These are phyloP conservation scores for Xylaria bambusicola DNA, from an alignment of 495 filamentous ascomycete species.

Conservation along the genomic window DNA sequence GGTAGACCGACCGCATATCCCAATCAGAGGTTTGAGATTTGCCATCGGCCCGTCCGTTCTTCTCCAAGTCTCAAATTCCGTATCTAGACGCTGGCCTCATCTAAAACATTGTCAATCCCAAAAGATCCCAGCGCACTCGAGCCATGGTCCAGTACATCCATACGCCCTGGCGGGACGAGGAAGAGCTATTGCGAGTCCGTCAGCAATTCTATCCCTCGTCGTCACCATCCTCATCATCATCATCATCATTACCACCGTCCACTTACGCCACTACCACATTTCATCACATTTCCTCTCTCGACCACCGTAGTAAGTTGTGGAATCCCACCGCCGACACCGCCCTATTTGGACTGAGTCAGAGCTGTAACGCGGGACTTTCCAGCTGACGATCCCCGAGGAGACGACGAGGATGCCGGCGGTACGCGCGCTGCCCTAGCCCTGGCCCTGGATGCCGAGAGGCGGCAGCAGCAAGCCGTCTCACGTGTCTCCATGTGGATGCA, in stretches of 20 bases:
- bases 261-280: conserved; percentile 9
- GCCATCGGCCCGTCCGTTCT: background rate
- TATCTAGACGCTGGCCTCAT: background rate
- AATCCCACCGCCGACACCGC: background rate
- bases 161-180: conserved; percentile 73
- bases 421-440: conserved; percentile 2
- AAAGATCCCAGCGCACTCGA: conserved; percentile 3
- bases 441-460: conserved; percentile 18
- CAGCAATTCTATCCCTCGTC: conserved; percentile 61
- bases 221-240: conserved; percentile 11
- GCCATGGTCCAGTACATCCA: conserved; percentile 73
- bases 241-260: conserved; percentile 4
- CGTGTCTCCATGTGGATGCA: conserved; percentile 59
- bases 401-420: conserved; percentile 12
- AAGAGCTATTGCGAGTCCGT: conserved; percentile 68
- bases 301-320: conserved; percentile 6
- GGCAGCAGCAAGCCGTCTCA: conserved; percentile 40
- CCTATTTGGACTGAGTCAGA: background rate
- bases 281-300: background rate
- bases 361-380: background rate
- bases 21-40: background rate
- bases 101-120: conserved; percentile 5
- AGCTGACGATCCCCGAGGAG: conserved; percentile 11
- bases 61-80: background rate
- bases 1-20: no score